A percentile compares a stretch with the other conserved stretches of the same genome.
Evolutionary conservation across 768 basidiomycete species (phyloP).

Genomic region (Amanita subjunquillea): DNA sequence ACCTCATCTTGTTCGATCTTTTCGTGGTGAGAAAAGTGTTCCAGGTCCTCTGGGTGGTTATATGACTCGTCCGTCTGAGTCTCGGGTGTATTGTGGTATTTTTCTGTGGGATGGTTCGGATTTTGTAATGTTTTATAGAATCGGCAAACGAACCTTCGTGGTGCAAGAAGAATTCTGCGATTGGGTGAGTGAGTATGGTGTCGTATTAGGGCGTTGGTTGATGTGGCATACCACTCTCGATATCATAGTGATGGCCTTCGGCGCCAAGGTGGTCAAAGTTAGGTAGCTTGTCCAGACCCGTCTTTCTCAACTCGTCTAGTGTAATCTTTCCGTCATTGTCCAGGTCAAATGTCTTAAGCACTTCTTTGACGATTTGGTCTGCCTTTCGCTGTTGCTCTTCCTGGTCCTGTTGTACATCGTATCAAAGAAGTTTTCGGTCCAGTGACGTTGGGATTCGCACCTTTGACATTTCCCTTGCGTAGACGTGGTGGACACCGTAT

Average conservation of each 20-base stretch:
- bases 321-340: conserved; percentile 63
- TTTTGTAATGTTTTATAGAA: neutral
- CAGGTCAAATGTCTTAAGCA: conserved; percentile 65
- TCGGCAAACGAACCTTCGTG: conserved; percentile 66
- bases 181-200: neutral
- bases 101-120: conserved; percentile 35
- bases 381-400: conserved; percentile 77
- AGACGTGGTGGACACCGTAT: conserved; percentile 92
- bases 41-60: conserved; percentile 84
- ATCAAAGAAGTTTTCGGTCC: no score
- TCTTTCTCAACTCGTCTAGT: conserved; percentile 58
- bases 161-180: conserved; percentile 84
- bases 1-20: conserved; percentile 77
- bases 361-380: conserved; percentile 58
- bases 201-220: neutral
- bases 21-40: conserved; percentile 88
- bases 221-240: conserved; percentile 67
- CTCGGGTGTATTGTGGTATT: conserved; percentile 92
- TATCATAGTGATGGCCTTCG: conserved; percentile 89
- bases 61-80: conserved; percentile 96
- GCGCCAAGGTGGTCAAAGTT: conserved; percentile 79
- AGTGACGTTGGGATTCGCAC: conserved; percentile 17
- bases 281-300: conserved; percentile 69
- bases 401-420: conserved; percentile 42
- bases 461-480: conserved; percentile 74